phyloP scores from a whole-genome alignment of 495 filamentous ascomycete species.

The Talaromyces liani region DNA sequence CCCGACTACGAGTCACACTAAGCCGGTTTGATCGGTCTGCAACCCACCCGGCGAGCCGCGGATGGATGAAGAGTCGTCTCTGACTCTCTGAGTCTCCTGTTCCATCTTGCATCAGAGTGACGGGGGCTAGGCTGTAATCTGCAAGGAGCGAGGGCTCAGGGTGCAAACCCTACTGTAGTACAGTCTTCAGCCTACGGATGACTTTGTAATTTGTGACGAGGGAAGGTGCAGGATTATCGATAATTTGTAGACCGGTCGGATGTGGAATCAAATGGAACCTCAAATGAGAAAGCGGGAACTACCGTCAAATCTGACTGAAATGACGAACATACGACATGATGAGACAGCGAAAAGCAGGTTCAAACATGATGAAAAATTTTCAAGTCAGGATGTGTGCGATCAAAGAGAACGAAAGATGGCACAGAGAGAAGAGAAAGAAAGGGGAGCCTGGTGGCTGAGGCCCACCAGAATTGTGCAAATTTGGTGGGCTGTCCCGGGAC shows the following conservation, averaged over 20 bases:
- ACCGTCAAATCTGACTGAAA: neutral
- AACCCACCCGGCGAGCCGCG: constrained; percentile 2
- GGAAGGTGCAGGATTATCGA: neutral
- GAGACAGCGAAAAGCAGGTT: neutral
- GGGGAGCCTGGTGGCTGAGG: constrained; percentile 2
- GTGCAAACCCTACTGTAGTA: constrained; percentile 5
- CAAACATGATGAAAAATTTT: neutral
- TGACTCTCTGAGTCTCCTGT: neutral
- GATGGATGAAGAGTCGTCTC: neutral
- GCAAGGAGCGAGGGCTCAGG: constrained; percentile 24
- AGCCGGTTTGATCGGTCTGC: neutral
- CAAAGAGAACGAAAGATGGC: neutral
- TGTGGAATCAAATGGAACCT: neutral
- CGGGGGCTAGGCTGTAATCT: constrained; percentile 15
- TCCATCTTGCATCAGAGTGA: constrained; percentile 13
- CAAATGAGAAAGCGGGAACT: neutral
- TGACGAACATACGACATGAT: neutral
- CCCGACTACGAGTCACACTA: neutral
- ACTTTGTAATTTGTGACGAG: neutral
- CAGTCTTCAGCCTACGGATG: neutral
- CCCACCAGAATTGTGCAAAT: neutral
- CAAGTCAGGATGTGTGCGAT: neutral
- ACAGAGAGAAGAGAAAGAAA: neutral
- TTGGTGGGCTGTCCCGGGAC: neutral
- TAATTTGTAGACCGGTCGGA: neutral